Conservation (phyloP, 768 basidiomycete species). For the Xerocomus spinulosus region DNA sequence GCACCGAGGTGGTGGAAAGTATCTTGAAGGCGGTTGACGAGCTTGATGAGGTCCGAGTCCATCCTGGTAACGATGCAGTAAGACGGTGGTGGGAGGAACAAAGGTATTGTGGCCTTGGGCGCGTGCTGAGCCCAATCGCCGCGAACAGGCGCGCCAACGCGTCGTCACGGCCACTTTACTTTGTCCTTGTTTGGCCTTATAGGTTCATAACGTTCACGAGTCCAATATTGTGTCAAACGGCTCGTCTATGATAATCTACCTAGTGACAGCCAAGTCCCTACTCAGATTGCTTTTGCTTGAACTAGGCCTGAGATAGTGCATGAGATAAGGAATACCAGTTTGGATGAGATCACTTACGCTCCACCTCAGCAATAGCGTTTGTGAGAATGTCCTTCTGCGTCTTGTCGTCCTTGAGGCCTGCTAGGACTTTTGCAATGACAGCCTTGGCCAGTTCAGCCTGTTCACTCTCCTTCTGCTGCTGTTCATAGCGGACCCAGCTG, state of each 20-base stretch:
- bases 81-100: slow-evolving; percentile 1
- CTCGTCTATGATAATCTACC: slow-evolving; percentile 28
- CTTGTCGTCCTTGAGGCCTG: slow-evolving; percentile 81
- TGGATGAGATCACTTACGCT: slow-evolving; percentile 66
- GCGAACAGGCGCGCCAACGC: slow-evolving; percentile 21
- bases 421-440: slow-evolving; percentile 86
- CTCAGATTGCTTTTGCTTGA: slow-evolving; percentile 86
- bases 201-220: slow-evolving; percentile 3
- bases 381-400: slow-evolving; percentile 79
- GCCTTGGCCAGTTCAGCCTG: slow-evolving; percentile 86
- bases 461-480: slow-evolving; percentile 93
- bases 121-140: slow-evolving; percentile 12
- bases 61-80: slow-evolving; percentile 39
- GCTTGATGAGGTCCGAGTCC: slow-evolving; percentile 91
- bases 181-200: slow-evolving; percentile 25
- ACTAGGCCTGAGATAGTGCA: slow-evolving; percentile 61
- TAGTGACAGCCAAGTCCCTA: slow-evolving; percentile 9
- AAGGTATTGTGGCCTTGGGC: slow-evolving; percentile 7
- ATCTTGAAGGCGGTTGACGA: slow-evolving; percentile 94
- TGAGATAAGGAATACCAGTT: not conserved
- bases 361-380: slow-evolving; percentile 82
- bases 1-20: slow-evolving; percentile 84
- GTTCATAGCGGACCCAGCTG: slow-evolving; percentile 97
- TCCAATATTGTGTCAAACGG: not conserved
- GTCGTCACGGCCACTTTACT: slow-evolving; percentile 29